These are phyloP conservation scores for Perkinsus marinus DNA, from an alignment of 169 alveolate genomes.

Conservation along the genomic window DNA sequence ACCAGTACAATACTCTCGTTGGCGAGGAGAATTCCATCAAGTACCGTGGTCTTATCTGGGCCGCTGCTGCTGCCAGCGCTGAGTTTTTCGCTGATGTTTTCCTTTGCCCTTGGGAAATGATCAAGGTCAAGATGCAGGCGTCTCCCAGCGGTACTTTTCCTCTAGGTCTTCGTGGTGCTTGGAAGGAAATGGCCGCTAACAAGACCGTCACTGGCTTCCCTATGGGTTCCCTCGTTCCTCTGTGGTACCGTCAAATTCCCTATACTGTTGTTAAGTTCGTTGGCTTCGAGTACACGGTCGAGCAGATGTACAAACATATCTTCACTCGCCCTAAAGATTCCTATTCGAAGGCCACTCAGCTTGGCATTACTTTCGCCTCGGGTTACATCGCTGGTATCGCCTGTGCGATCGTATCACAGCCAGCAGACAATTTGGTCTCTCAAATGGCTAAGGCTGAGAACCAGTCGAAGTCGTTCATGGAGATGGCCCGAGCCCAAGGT, in stretches of 20 bases:
- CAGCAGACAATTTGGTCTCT: conserved; percentile 87
- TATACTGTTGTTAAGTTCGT: conserved; percentile 89
- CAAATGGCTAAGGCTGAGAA: conserved; percentile 65
- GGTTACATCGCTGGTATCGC: conserved; percentile 89
- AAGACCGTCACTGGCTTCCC: conserved; percentile 55
- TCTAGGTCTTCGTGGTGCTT: conserved; percentile 52
- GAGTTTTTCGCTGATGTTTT: conserved; percentile 83
- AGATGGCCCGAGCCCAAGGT: conserved; percentile 3
- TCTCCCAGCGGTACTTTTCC: background rate
- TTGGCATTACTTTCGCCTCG: conserved; percentile 84
- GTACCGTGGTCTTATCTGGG: conserved; percentile 73
- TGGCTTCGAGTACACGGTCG: conserved; percentile 78
- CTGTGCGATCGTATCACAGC: conserved; percentile 91
- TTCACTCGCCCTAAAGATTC: conserved; percentile 68
- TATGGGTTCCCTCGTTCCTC: conserved; percentile 44
- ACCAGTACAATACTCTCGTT: conserved; percentile 48
- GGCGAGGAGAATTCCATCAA: conserved; percentile 62
- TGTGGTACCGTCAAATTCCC: conserved; percentile 85
- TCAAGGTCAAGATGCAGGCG: conserved; percentile 75
- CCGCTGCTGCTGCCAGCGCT: conserved; percentile 82
- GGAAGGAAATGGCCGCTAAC: conserved; percentile 36
- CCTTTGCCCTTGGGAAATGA: conserved; percentile 86
- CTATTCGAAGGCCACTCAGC: conserved; percentile 71
- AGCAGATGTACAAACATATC: conserved; percentile 66
- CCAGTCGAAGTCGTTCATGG: conserved; percentile 41